Percentiles rank a stretch among this genome's conserved stretches.
Evolutionary conservation across 768 basidiomycete species (phyloP).

Genomic region (Mrakia gelida): DNA sequence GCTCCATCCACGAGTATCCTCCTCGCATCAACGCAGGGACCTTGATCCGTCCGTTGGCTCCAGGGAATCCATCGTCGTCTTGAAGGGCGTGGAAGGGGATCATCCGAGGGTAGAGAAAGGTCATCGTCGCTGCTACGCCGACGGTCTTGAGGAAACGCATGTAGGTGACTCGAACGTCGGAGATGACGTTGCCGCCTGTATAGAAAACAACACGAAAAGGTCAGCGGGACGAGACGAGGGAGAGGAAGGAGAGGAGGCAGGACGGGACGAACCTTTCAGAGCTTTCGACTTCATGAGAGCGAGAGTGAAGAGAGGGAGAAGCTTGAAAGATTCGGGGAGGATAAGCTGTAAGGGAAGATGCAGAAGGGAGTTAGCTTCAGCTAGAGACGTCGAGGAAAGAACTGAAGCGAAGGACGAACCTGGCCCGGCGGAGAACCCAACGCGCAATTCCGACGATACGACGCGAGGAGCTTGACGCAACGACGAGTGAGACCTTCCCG

Average conservation of each 20-base stretch:
- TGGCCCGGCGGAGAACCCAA: constrained; percentile 70
- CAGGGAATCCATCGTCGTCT: constrained; percentile 63
- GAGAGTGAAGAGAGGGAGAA: constrained; percentile 74
- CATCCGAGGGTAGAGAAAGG: constrained; percentile 79
- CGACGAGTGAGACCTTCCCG: constrained; percentile 78
- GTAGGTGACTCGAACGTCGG: constrained; percentile 88
- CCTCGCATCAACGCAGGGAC: constrained; percentile 75
- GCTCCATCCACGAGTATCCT: constrained; percentile 82
- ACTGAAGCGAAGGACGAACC: constrained; percentile 49
- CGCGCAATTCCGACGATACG: constrained; percentile 85
- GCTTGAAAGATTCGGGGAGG: constrained; percentile 86
- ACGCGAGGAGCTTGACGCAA: constrained; percentile 72
- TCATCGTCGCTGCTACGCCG: constrained; percentile 64
- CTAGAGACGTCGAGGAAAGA: not conserved
- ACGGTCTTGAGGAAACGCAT: constrained; percentile 70
- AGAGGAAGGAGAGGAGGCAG: not conserved
- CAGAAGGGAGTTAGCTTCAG: constrained; percentile 18
- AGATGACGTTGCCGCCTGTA: constrained; percentile 75
- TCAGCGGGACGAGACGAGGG: not conserved
- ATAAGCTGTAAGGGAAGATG: constrained; percentile 59
- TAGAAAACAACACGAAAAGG: not conserved
- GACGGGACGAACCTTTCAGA: constrained; percentile 64
- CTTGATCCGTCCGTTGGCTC: constrained; percentile 55
- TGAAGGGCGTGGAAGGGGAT: constrained; percentile 82
- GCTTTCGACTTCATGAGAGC: constrained; percentile 83